Evolutionary conservation across 192 early-diverging fungal species (phyloP).

Genomic region (Coemansia guatemalensis): DNA sequence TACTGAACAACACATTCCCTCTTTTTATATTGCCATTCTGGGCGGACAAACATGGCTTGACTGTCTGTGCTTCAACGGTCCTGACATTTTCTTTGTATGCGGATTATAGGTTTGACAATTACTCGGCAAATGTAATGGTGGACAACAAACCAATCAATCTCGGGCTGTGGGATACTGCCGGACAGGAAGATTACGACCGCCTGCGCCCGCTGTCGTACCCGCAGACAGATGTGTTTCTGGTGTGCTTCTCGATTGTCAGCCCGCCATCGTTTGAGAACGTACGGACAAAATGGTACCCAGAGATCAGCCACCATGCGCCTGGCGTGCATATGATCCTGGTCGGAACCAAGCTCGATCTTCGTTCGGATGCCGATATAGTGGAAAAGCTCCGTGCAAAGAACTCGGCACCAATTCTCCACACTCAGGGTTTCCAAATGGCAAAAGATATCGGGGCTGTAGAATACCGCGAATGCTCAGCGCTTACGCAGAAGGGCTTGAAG

Average conservation of each 20-base stretch:
- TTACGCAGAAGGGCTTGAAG: slow-evolving; percentile 97
- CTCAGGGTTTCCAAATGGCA: slow-evolving; percentile 83
- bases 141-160: slow-evolving; percentile 98
- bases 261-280: slow-evolving; percentile 98
- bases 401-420: slow-evolving; percentile 84
- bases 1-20: no score
- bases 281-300: slow-evolving; percentile 96
- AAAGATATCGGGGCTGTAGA: slow-evolving; percentile 89
- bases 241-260: slow-evolving; percentile 96
- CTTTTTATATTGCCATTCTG: no score
- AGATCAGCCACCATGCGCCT: slow-evolving; percentile 94
- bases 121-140: slow-evolving; percentile 98
- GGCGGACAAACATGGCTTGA: no score
- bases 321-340: slow-evolving; percentile 91
- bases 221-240: slow-evolving; percentile 97
- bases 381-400: slow-evolving; percentile 84
- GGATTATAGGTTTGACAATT: slow-evolving; percentile 88
- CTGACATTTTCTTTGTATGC: neutral
- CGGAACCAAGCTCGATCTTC: slow-evolving; percentile 96
- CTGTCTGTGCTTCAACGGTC: no score
- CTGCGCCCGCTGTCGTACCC: slow-evolving; percentile 97
- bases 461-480: slow-evolving; percentile 96
- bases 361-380: slow-evolving; percentile 90
- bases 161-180: slow-evolving; percentile 98
- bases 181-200: slow-evolving; percentile 99